These are phyloP conservation scores for Aurinia saxatilis DNA, from an alignment of 345 rosid species.

Conservation along the genomic window DNA sequence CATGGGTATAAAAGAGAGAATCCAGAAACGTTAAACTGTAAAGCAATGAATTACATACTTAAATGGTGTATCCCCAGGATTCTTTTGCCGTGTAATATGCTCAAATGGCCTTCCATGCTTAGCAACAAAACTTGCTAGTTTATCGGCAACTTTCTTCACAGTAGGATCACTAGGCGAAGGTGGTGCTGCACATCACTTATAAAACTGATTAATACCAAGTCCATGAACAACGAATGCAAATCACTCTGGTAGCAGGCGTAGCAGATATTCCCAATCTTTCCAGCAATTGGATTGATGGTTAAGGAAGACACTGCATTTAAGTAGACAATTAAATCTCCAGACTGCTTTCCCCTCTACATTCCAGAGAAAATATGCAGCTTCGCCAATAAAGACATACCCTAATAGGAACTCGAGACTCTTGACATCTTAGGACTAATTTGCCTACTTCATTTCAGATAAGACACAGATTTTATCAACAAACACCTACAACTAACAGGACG, in stretches of 20 bases:
- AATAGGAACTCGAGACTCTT: background rate
- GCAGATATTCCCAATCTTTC: slow-evolving; percentile 92
- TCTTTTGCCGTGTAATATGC: slow-evolving; percentile 79
- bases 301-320: slow-evolving; percentile 95
- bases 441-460: no score
- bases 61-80: slow-evolving; percentile 96
- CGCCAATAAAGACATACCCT: background rate
- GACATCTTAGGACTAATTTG: background rate
- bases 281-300: slow-evolving; percentile 77
- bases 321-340: slow-evolving; percentile 77
- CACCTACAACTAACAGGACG: no score
- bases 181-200: slow-evolving; percentile 99
- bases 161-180: slow-evolving; percentile 75
- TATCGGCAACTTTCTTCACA: slow-evolving; percentile 98
- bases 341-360: slow-evolving; percentile 47
- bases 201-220: slow-evolving; percentile 99
- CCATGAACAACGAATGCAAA: slow-evolving; percentile 98
- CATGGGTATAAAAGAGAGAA: background rate
- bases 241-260: slow-evolving; percentile 91
- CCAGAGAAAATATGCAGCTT: slow-evolving; percentile 5
- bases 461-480: no score
- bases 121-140: slow-evolving; percentile 95
- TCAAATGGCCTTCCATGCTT: slow-evolving; percentile 97
- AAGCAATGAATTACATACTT: slow-evolving; percentile 43
- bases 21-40: background rate